Base-by-base conservation (phyloP, 495 filamentous ascomycete species). In the Penicillium crystallinum region DNA sequence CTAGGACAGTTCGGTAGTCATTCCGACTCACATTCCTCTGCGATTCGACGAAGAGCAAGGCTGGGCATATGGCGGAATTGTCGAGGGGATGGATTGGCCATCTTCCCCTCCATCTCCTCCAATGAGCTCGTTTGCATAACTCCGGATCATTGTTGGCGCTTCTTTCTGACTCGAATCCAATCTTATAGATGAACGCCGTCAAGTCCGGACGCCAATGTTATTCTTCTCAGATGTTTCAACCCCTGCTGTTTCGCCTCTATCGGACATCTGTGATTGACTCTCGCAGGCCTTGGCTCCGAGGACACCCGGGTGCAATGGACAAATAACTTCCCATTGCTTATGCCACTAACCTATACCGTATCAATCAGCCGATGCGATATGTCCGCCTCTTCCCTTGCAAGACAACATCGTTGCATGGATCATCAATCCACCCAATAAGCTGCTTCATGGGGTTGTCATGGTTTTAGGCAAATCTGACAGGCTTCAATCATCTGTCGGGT, bases 391-490 rank as follows among this genome's bases (percentile, higher is more conserved):
- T 52, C 22, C 48, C 45, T 44, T 19, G 18, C 45, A 45, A 14
- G n/a, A 53, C 15, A 31, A 35, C 43, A 42, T 49, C 34, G 34
- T 48, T 51, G 46, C 53, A 41, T 40, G 45, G 53, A 40, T 22
- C 8, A 41, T 38, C 49, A 10, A 14, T 18, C 46, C 46, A 31
- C 11, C 56, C 44, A 59, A 59, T 59, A 17, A 41, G 41, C 31
- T 40, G 51, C 33, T 51, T 40, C 43, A n/a, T 30, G 39, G n/a
- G 19, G 18, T 48, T 49, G 41, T 25, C 38, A 54, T 53, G 30
- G 31, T 38, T 41, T 46, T 42, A 42, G 47, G 50, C 37, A 36
- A 56, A 46, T 54, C 59, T 59, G 49, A 59, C 53, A 46, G 50
- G 49, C 49, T 42, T 56, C 30, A 31, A 14, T 6, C 48, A 10